Evolutionary conservation across 176 grass and related monocot genomes (phyloP), one percentile per base, ranked within the genome.

Genomic region (Phoenix roebelenii): DNA sequence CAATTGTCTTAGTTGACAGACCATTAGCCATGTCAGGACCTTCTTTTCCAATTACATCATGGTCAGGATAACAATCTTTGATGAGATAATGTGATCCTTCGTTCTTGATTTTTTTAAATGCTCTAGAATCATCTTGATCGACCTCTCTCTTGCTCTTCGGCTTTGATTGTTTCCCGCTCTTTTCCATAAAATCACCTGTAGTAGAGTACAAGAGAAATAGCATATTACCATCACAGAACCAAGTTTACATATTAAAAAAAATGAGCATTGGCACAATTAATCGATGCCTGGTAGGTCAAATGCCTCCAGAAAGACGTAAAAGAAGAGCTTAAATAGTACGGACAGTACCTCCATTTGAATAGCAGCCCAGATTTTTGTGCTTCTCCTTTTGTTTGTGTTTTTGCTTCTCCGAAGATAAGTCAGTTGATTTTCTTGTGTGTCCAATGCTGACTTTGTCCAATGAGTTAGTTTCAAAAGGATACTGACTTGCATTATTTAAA

Each of bases 301-400:
- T 44, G 35, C 35, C 35, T 44, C 9, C 35, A 44, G 2, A 44
- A 44, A 69, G 68, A 53, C 28, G 52, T 20, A 60, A 73, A 20
- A 3, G 54, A 28, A 65, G 24, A 9, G 54, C 16, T 23, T 24
- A 64, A 16, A 48, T 58, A 74, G 51, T 55, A 24, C 50, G 54
- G 63, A 25, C 23, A 73, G 23, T 71, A 97, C 87, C 92, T 97
- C 87, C 87, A 85, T 88, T 84, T 29, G 78, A 91, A 70, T 68
- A 83, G 68, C 55, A 77, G 56, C 76, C 76, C 52, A 58, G 71
- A 72, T 76, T 86, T 65, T 83, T 89, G 66, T 76, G 74, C 74
- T 85, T 82, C 72, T 56, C 65, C 15, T 67, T 67, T 54, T 67
- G 65, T n/a, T 67, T 67, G n/a, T 67, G 68, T 68, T 49, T 88